Evolutionary conservation across 1,284 basidiomycete genomes (phyloP).

Genomic region (Boletellus deceptivus): DNA sequence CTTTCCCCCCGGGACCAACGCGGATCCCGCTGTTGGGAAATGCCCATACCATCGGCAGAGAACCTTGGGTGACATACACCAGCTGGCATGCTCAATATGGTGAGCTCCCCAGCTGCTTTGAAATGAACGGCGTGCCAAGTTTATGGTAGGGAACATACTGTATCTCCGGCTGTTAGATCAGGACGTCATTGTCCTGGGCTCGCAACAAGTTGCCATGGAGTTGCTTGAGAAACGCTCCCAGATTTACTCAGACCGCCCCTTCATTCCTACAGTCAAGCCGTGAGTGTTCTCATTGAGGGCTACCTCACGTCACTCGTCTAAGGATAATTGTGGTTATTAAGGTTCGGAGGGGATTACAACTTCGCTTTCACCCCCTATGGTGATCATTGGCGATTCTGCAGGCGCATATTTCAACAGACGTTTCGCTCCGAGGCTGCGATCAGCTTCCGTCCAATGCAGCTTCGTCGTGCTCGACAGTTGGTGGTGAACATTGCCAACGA

Average conservation of each 20-base stretch:
- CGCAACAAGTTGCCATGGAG: constrained; percentile 1
- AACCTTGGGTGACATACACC: constrained; percentile 18
- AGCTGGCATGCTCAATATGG: constrained; percentile 14
- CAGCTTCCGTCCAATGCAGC: constrained; percentile 11
- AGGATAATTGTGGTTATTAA: neutral
- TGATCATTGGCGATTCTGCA: constrained; percentile 11
- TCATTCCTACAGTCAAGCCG: constrained; percentile 10
- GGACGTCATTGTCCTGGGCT: constrained; percentile 14
- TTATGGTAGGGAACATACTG: constrained; percentile 7
- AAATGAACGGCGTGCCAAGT: neutral
- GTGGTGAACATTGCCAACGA: constrained; percentile 3
- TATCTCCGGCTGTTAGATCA: constrained; percentile 13
- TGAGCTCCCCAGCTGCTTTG: neutral
- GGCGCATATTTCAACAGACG: constrained; percentile 13
- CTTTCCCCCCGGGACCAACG: constrained; percentile 7
- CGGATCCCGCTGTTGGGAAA: constrained; percentile 13
- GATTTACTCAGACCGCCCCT: constrained; percentile 16
- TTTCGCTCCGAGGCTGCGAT: constrained; percentile 3
- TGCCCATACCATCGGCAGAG: neutral
- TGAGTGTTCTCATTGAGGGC: constrained; percentile 1
- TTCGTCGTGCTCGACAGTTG: constrained; percentile 10
- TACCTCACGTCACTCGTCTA: too few species aligned
- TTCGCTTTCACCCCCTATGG: constrained; percentile 9
- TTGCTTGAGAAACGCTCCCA: constrained; percentile 19
- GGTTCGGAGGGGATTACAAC: constrained; percentile 1